Conservation (phyloP, 306 rosid species). For the Morella rubra region DNA sequence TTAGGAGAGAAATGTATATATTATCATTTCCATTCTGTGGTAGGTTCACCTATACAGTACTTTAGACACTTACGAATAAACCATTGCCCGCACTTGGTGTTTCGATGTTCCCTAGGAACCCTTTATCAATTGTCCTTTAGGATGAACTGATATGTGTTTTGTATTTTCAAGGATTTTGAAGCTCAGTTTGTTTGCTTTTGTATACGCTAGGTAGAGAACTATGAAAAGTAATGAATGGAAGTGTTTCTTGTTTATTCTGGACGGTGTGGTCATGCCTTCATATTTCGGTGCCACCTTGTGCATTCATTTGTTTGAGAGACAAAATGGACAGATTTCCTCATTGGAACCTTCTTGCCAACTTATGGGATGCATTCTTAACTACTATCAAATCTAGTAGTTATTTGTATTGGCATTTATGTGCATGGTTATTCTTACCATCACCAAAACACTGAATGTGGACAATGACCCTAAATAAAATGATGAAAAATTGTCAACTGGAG, state of each 20-base stretch:
- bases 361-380: background rate
- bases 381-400: background rate
- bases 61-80: background rate
- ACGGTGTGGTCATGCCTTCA: background rate
- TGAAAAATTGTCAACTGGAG: background rate
- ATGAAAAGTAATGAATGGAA: background rate
- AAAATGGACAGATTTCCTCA: background rate
- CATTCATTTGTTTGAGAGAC: background rate
- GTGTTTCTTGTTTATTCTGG: background rate
- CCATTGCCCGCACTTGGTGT: background rate
- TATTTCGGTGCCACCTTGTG: background rate
- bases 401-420: slow-evolving; percentile 4
- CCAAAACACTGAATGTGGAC: background rate
- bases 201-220: background rate
- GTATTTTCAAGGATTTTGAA: background rate
- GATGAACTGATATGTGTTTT: background rate
- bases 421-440: slow-evolving; percentile 6
- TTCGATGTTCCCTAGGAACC: background rate
- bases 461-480: background rate
- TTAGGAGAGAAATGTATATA: background rate
- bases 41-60: background rate
- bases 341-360: background rate
- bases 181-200: too few species aligned
- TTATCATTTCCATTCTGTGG: background rate
- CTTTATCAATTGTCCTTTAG: background rate